phyloP scores from a whole-genome alignment of 768 basidiomycete genomes.

The Boletus patriciae region DNA sequence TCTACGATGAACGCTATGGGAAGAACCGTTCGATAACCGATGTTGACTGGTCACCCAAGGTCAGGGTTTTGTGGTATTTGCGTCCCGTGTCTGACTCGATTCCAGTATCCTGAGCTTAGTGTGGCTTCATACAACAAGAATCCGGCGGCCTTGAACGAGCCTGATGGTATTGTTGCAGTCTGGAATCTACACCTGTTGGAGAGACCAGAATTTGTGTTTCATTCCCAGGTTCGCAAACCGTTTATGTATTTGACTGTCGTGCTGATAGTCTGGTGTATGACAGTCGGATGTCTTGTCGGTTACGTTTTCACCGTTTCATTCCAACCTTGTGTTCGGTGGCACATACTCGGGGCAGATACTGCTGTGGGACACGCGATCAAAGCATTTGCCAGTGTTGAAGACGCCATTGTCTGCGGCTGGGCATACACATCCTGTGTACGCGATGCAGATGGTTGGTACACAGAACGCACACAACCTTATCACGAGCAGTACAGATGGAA shows the following conservation, averaged over 20 bases:
- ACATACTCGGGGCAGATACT: constrained; percentile 99
- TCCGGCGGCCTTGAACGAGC: constrained; percentile 88
- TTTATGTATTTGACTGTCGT: neutral
- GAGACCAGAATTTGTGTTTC: constrained; percentile 96
- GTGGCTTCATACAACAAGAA: constrained; percentile 99
- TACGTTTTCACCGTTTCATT: constrained; percentile 96
- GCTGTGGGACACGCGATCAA: constrained; percentile 97
- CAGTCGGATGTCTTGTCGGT: constrained; percentile 98
- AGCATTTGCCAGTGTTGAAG: constrained; percentile 93
- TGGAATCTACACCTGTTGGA: constrained; percentile 97
- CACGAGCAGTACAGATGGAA: constrained; percentile 95
- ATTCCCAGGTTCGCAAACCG: constrained; percentile 77
- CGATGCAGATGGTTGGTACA: constrained; percentile 97
- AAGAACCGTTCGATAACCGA: constrained; percentile 95
- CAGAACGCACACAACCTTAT: constrained; percentile 99
- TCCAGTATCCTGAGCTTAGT: constrained; percentile 90
- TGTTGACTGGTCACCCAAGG: constrained; percentile 98
- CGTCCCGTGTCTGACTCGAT: neutral
- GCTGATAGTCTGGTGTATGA: constrained; percentile 4
- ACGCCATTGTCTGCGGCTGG: constrained; percentile 95
- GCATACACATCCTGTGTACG: constrained; percentile 98
- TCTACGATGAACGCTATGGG: constrained; percentile 87
- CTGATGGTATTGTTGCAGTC: constrained; percentile 94
- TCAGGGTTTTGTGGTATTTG: constrained; percentile 30
- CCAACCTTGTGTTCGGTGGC: constrained; percentile 95